Evolutionary conservation across 2,329 filamentous ascomycete species (phyloP).

Genomic region (Neopestalotiopsis sp.): DNA sequence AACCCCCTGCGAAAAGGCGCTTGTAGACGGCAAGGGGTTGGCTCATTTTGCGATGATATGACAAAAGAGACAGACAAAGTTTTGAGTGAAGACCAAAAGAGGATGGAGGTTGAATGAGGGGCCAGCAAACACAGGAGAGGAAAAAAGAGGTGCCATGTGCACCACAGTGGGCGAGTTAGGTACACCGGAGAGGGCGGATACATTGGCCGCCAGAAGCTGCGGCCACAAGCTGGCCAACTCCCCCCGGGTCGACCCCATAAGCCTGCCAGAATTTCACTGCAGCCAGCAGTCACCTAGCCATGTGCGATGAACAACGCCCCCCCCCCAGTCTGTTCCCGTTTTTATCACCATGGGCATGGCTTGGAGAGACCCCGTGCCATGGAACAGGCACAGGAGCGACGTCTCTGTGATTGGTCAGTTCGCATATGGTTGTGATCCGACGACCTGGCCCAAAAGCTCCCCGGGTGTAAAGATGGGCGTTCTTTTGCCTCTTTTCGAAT

Average conservation of each 20-base stretch:
- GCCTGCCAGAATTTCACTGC: not conserved
- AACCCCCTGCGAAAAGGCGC: conserved; percentile 11
- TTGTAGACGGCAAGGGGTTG: conserved; percentile 4
- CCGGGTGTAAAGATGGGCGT: not conserved
- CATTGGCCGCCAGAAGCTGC: not conserved
- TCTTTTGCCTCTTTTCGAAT: not conserved
- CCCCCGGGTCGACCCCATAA: not conserved
- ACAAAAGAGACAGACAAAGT: not conserved
- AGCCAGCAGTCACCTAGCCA: conserved; percentile 1
- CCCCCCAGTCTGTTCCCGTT: not conserved
- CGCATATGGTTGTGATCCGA: not conserved
- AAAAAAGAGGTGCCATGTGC: not conserved
- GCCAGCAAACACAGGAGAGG: not conserved
- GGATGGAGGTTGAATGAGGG: not conserved
- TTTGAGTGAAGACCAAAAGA: not conserved
- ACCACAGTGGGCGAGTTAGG: not conserved
- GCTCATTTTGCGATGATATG: not conserved
- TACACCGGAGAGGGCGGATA: not conserved
- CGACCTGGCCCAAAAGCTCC: not conserved
- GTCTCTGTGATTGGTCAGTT: not conserved
- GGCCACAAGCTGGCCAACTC: not conserved
- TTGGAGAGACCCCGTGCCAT: conserved; percentile 10
- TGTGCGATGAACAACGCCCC: conserved; percentile 4
- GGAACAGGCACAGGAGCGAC: conserved; percentile 12
- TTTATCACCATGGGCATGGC: conserved; percentile 10